Base-by-base conservation (phyloP, 2,329 filamentous ascomycete species). In the Alternaria arborescens region DNA sequence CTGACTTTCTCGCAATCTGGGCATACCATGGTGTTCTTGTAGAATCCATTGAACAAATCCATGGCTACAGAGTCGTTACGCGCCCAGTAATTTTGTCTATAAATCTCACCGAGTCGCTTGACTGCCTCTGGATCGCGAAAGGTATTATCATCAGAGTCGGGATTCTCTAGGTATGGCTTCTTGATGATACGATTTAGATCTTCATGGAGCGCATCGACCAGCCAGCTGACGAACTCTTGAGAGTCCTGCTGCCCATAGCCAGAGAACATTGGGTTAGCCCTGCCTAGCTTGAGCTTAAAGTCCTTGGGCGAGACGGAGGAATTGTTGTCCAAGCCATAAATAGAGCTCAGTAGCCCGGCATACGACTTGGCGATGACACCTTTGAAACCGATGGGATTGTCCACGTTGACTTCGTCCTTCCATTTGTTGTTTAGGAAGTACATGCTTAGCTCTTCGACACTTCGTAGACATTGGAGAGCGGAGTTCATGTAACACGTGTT, bases 401-500 rank as follows among this genome's bases (percentile, higher is more conserved):
- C 86, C 46, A 87, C 84, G 77, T 99, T 99, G 67, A 98, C 85
- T 72, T 99, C 94, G 52, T 85, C 82, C 70, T 90, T 88, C 79
- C 92, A 93, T 63, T 89, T 86, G 60, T 64, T 66, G 36, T 64
- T 72, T 51, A 97, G 79, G 78, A 99, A 98, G 78, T 97, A 99
- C 72, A 93, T 89, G 5, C 93, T 94, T 65, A 99, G 82, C 78
- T 99, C 95, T 74, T 97, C 92, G 0, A 97, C 93, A 70, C 92
- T 96, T 52, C 94, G 89, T 52, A 99, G 88, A 77, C 95, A 99
- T 77, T 99, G 95, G 55, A 98, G 83, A 10, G 95, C 95, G 22
- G 94, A 97, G 79, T 98, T 98, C 94, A 98, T 97, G 81, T 99
- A 99, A 80, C 95, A 99, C 0, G 95, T 98, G 73, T 99, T 99